A percentile compares a stretch with the other conserved stretches of the same genome.
Evolutionary conservation across 345 rosid genomes (phyloP).

Genomic region (Salix viminalis): DNA sequence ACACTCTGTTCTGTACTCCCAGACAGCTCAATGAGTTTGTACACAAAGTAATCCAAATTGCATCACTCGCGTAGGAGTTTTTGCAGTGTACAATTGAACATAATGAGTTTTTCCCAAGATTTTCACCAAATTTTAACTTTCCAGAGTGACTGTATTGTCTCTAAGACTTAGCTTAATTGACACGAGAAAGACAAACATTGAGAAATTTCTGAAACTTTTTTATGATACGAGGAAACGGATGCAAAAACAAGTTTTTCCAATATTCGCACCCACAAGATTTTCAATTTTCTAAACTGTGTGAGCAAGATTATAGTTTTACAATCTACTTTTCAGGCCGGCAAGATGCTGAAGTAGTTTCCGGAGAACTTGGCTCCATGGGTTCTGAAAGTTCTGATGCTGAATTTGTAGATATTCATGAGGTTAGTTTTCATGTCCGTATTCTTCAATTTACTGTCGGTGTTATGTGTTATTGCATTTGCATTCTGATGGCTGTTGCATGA

Average conservation of each 20-base stretch:
- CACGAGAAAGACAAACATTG: background rate
- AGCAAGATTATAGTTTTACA: constrained; percentile 12
- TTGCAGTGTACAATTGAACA: background rate
- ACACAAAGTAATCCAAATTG: background rate
- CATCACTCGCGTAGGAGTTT: background rate
- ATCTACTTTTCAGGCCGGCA: constrained; percentile 33
- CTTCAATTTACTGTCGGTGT: background rate
- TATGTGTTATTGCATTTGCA: background rate
- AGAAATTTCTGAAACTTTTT: background rate
- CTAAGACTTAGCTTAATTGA: background rate
- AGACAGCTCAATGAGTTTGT: background rate
- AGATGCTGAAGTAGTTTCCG: constrained; percentile 29
- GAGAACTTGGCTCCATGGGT: constrained; percentile 34
- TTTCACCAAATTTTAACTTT: background rate
- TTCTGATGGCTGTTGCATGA: background rate
- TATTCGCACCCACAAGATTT: background rate
- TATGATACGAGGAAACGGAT: background rate
- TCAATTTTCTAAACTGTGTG: constrained; percentile 12
- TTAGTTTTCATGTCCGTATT: constrained; percentile 12
- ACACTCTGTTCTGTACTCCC: background rate
- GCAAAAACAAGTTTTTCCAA: background rate
- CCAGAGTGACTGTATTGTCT: background rate
- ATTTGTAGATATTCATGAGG: constrained; percentile 46
- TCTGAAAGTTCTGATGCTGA: constrained; percentile 42
- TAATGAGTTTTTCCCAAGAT: background rate